Evolutionary conservation across 2,329 filamentous ascomycete species (phyloP), one percentile per base, ranked within the genome.

Genomic region (Cryphonectria carpinicola): DNA sequence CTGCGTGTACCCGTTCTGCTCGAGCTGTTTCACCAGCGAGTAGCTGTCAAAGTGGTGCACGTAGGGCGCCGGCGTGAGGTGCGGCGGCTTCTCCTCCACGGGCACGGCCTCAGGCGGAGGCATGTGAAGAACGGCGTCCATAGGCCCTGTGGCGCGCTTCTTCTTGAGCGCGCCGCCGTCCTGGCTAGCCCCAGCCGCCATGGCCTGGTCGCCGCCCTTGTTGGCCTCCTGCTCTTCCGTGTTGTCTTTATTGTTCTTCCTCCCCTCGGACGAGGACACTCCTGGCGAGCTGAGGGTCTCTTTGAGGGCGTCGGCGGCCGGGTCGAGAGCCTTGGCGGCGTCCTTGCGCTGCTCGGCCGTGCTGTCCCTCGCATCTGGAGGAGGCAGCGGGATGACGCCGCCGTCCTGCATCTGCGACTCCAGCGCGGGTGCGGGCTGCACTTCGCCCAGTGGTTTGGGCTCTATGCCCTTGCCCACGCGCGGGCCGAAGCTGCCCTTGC

Each of bases 11-110:
- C 92, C 92, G 17, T 90, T 90, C 0, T 82, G 83, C 25, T 90
- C 87, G 22, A 99, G 89, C 76, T 93, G 89, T 77, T 92, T 92
- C 22, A 98, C 96, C 6, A 98, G 87, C 19, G 90, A 91, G 81
- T 96, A 99, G 35, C 92, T 97, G 82, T 99, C 95, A 81, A 99
- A 99, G 82, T 98, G 94, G 82, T 99, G 96, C 46, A 97, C 90
- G 78, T 97, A 97, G 1, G 91, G 92, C 10, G 93, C 89, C 0
- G 93, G 88, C 64, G 89, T 86, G 78, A 92, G 87, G 78, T 94
- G 90, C 5, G 91, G 91, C 32, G 88, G 87, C 74, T 87, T 86
- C 64, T 83, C 77, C 61, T 77, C 70, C 49, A 77, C 72, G 60
- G 79, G 78, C 17, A 75, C 75, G n/a, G 76, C 76, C 62, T 83